Percentiles rank a stretch among this genome's conserved stretches.
Evolutionary conservation across 129 eudicot genomes (phyloP).

Genomic region (Helianthus annuus): DNA sequence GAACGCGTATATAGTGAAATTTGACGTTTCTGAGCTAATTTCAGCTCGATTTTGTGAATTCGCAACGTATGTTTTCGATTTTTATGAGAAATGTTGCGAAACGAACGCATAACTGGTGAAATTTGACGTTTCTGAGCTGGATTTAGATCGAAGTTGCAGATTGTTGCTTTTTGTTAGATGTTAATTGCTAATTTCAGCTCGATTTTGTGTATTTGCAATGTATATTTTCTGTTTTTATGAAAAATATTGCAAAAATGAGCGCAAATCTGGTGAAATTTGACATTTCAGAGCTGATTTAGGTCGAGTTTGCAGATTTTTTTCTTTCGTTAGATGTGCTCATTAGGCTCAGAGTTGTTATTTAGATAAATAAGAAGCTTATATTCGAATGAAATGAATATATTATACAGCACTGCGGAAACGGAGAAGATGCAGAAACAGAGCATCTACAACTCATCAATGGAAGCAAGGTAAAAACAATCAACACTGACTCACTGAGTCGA

Average conservation of each 20-base stretch:
- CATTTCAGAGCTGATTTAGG: neutral
- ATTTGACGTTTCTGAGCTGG: neutral
- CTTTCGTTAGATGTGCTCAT: neutral
- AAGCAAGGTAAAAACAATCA: slow-evolving; percentile 45
- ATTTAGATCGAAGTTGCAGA: neutral
- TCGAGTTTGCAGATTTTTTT: neutral
- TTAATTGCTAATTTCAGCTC: too few relatives aligned
- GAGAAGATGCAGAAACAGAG: slow-evolving; percentile 48
- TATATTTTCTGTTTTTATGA: neutral
- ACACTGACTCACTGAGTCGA: slow-evolving; percentile 27
- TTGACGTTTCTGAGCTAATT: too few relatives aligned
- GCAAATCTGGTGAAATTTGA: neutral
- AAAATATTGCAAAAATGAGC: neutral
- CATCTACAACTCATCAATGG: slow-evolving; percentile 74
- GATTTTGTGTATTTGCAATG: neutral
- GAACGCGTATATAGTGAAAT: too few relatives aligned
- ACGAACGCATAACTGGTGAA: neutral
- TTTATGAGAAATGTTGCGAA: neutral
- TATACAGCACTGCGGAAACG: slow-evolving; percentile 50
- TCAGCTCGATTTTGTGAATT: neutral
- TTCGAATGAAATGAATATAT: slow-evolving; percentile 5
- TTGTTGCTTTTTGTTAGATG: neutral
- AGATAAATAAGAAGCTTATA: slow-evolving; percentile 14
- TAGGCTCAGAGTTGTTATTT: slow-evolving; percentile 4
- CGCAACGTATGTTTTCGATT: neutral